Conservation (phyloP, 1,284 basidiomycete genomes). For the Irpex rosettiformis region DNA sequence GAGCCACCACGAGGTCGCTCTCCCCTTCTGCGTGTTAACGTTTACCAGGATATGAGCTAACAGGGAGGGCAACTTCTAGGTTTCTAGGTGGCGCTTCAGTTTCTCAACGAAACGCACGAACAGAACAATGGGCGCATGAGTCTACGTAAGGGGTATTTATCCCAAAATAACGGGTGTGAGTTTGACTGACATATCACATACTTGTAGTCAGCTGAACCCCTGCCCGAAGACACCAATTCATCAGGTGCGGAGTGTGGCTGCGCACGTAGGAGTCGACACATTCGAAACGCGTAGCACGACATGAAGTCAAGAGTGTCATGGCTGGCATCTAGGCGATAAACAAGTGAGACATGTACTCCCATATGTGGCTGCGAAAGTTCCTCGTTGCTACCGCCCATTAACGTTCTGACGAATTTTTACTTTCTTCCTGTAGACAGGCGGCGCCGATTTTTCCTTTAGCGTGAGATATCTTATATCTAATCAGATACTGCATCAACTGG, state of each 20-base stretch:
- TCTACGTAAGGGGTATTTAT: not conserved
- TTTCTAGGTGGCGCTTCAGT: not conserved
- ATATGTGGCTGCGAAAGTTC: not conserved
- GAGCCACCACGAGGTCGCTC: not conserved
- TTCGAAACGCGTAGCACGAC: not conserved
- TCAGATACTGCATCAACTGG: not conserved
- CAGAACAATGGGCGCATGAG: not conserved
- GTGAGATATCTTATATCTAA: constrained; percentile 1
- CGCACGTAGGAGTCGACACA: not conserved
- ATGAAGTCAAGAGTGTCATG: not conserved
- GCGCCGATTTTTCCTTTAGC: not conserved
- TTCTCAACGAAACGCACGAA: not conserved
- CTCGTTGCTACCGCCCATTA: not conserved
- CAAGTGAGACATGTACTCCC: not conserved
- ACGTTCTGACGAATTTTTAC: not conserved
- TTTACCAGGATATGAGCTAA: not conserved
- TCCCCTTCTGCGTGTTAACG: not conserved
- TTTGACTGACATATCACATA: not conserved
- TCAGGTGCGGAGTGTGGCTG: not conserved
- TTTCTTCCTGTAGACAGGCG: constrained; percentile 1
- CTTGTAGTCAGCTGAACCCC: not conserved
- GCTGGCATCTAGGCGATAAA: not conserved
- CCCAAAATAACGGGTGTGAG: not conserved
- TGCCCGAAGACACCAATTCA: not conserved
- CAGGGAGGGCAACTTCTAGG: not conserved